phyloP scores from a whole-genome alignment of 192 early-diverging fungal species.

The Helicostylum pulchrum region DNA sequence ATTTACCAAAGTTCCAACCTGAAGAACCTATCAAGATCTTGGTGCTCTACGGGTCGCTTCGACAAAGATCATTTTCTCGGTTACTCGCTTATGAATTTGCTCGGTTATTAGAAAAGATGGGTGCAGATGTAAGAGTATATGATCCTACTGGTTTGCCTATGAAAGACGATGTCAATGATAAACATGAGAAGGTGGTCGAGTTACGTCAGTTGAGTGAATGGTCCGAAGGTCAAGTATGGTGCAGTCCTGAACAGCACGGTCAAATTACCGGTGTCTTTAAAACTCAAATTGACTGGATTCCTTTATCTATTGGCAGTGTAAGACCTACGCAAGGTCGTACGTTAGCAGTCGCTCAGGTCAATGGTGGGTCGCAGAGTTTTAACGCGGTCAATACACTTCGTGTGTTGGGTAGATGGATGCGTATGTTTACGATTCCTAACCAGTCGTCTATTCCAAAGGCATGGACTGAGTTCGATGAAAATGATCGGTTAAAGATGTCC shows the following conservation, averaged over 20 bases:
- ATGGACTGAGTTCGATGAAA: too few species aligned
- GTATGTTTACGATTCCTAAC: too few species aligned
- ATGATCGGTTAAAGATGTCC: too few species aligned
- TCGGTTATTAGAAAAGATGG: slow-evolving; percentile 45
- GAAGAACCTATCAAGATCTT: slow-evolving; percentile 37
- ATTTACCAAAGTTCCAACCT: too few species aligned
- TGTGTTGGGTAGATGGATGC: too few species aligned
- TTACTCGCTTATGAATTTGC: slow-evolving; percentile 50
- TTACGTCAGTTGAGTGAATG: slow-evolving; percentile 45
- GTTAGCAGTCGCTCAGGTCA: too few species aligned
- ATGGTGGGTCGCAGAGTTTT: too few species aligned
- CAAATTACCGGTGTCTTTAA: slow-evolving; percentile 52
- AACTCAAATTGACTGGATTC: too few species aligned
- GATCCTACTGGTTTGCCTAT: slow-evolving; percentile 48
- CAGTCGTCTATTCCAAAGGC: too few species aligned
- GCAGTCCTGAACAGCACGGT: slow-evolving; percentile 53
- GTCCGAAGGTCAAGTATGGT: slow-evolving; percentile 55
- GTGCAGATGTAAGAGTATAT: slow-evolving; percentile 48
- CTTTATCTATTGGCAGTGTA: too few species aligned
- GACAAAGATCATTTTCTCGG: slow-evolving; percentile 46
- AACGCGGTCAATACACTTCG: too few species aligned
- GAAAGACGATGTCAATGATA: slow-evolving; percentile 48
- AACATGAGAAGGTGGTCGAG: slow-evolving; percentile 48
- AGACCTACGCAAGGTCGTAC: too few species aligned
- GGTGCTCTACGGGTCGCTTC: slow-evolving; percentile 49